Conservation (phyloP, 2,329 filamentous ascomycete species). For the Neoascochyta sp. region DNA sequence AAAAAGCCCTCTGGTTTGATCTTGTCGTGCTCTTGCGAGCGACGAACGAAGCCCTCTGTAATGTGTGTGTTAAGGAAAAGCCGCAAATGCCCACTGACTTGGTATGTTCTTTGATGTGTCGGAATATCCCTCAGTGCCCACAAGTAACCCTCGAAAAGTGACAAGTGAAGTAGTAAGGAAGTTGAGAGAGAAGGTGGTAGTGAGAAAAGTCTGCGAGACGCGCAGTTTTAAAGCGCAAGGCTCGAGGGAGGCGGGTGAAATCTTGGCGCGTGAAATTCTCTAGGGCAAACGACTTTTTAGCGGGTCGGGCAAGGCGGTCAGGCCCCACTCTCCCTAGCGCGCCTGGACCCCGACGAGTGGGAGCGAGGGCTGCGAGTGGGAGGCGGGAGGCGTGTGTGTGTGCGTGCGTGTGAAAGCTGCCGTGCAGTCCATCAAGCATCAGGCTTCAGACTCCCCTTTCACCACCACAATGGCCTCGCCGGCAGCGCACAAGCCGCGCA, state of each 20-base stretch:
- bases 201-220: constrained; percentile 8
- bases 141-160: constrained; percentile 31
- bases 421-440: no score
- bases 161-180: constrained; percentile 7
- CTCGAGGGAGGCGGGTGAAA: constrained; percentile 2
- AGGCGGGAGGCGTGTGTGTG: no score
- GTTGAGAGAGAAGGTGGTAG: constrained; percentile 6
- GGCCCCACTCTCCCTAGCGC: constrained; percentile 3
- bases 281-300: constrained; percentile 4
- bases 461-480: constrained; percentile 35
- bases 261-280: no score
- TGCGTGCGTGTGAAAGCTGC: no score
- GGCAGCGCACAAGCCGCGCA: constrained; percentile 41
- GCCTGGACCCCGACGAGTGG: constrained; percentile 2
- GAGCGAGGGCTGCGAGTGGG: no score
- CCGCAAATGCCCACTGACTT: constrained; percentile 42
- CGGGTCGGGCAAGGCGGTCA: constrained; percentile 6
- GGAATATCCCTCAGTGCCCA: constrained; percentile 34
- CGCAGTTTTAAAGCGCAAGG: constrained; percentile 12
- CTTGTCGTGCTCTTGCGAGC: constrained; percentile 36
- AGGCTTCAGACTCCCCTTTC: no score
- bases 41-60: constrained; percentile 32
- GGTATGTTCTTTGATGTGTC: constrained; percentile 36
- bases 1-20: constrained; percentile 39
- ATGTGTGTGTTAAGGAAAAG: constrained; percentile 40